Base-by-base conservation (phyloP, 2,329 filamentous ascomycete genomes). In the Aureobasidium namibiae region DNA sequence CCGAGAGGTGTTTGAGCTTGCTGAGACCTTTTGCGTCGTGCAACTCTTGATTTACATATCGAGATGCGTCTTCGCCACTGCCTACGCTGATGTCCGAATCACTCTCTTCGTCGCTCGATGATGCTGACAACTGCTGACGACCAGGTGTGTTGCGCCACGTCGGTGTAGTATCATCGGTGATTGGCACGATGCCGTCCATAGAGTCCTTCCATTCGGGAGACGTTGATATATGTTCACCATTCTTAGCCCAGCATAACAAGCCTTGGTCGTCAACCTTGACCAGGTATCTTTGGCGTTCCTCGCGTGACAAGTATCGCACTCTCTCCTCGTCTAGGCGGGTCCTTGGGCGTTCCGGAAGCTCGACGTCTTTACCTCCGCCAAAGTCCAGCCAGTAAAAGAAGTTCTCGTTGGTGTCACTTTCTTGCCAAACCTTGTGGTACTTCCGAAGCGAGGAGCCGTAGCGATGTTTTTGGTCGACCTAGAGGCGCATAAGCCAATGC, bases 351-450 rank as follows among this genome's bases (percentile, higher is more conserved):
- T 82, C 80, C 3, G 84, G 80, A 13, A 92, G 75, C 63, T 92
- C 87, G 44, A 94, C 69, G 39, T 81, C 72, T 65, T 78, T 84
- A 0, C 92, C 92, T 50, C 86, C 86, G 5, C 92, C 92, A 61
- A 88, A 79, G 69, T 96, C 92, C 1, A 96, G 78, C 91, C 92
- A 96, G 74, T 91, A 92, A 71, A 96, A 96, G 79, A 92, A 96
- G 69, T 94, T 95, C 70, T 96, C 87, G 4, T 84, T 82, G 0
- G 90, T 92, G 29, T 88, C 78, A 1, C 83, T 78, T 61, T 81
- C 83, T 71, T 90, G 90, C 92, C 92, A 96, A 64, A 88, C 84
- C 61, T 84, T 82, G 67, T 96, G 92, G 66, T 96, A 96, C 33
- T 83, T 81, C 33, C 88, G 80, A 53, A 96, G 73, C 65, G 94